Evolutionary conservation across 768 basidiomycete genomes (phyloP).

Genomic region (Cystobasidium tubakii): DNA sequence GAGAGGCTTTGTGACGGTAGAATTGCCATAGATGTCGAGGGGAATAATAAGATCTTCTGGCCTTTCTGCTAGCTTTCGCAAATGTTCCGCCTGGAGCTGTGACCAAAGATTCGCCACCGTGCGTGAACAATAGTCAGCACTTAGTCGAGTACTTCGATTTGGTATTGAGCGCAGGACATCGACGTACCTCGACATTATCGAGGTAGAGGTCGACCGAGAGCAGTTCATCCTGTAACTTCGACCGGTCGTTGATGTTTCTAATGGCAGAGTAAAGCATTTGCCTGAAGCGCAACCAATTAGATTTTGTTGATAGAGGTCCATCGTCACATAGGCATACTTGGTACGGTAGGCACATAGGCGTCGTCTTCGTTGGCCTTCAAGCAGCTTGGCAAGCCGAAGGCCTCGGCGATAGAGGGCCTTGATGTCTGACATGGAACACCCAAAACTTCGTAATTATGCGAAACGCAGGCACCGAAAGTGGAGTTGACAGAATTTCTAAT

Average conservation of each 20-base stretch:
- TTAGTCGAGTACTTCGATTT: no score
- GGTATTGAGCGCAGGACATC: no score
- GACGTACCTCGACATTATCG: constrained; percentile 11
- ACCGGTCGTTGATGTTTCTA: background rate
- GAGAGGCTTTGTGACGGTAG: background rate
- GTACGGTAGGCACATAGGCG: constrained; percentile 24
- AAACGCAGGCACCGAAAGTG: no score
- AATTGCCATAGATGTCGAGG: constrained; percentile 5
- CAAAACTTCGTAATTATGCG: no score
- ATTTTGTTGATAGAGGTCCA: background rate
- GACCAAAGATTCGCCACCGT: no score
- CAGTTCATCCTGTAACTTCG: background rate
- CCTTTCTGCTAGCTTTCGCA: background rate
- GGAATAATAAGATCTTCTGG: constrained; percentile 18
- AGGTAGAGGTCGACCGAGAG: constrained; percentile 25
- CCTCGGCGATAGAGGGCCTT: constrained; percentile 17
- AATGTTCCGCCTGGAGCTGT: constrained; percentile 25
- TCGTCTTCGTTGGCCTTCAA: constrained; percentile 29
- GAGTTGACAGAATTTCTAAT: no score
- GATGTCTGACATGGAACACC: background rate
- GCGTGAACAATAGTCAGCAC: no score
- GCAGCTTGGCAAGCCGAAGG: background rate
- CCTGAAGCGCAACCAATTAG: background rate
- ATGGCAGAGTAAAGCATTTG: constrained; percentile 13
- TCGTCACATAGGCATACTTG: background rate